Percentiles rank a stretch among this genome's conserved stretches.
Conservation (phyloP, 179 eudicot species). For the Corrigiola litoralis region DNA sequence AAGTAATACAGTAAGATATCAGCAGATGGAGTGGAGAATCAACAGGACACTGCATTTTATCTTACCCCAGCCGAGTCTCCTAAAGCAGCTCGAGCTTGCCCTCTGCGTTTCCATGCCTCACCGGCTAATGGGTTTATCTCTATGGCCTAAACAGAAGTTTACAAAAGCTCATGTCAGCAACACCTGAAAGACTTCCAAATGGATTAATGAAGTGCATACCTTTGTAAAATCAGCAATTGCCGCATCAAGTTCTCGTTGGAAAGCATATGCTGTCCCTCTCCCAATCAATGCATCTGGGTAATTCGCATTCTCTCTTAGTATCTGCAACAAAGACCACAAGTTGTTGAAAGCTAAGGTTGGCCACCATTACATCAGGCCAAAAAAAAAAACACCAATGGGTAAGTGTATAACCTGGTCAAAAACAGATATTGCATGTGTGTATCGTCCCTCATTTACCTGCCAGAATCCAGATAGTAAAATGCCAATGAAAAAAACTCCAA, state of each 20-base stretch:
- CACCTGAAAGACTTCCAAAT: neutral
- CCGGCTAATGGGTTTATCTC: conserved; percentile 80
- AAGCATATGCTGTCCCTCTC: conserved; percentile 98
- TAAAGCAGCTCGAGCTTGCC: conserved; percentile 97
- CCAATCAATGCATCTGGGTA: conserved; percentile 98
- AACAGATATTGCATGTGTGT: conserved; percentile 69
- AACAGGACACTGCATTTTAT: neutral
- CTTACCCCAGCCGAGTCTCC: conserved; percentile 85
- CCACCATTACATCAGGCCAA: conserved; percentile 1
- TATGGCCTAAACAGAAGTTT: conserved; percentile 57
- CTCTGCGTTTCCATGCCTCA: conserved; percentile 99
- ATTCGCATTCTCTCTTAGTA: conserved; percentile 76
- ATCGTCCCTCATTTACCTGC: conserved; percentile 96
- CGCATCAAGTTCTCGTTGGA: conserved; percentile 87
- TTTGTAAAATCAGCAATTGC: conserved; percentile 94
- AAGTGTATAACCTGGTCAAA: conserved; percentile 73
- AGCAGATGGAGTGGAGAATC: neutral
- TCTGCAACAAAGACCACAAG: conserved; percentile 36
- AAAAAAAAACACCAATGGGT: neutral
- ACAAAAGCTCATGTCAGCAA: conserved; percentile 9
- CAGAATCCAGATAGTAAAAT: conserved; percentile 11
- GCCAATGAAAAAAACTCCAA: neutral
- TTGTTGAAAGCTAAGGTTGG: neutral
- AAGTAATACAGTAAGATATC: neutral
- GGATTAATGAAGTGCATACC: conserved; percentile 33